These are phyloP conservation scores for Imleria badia DNA, from an alignment of 768 basidiomycete genomes.

Conservation along the genomic window DNA sequence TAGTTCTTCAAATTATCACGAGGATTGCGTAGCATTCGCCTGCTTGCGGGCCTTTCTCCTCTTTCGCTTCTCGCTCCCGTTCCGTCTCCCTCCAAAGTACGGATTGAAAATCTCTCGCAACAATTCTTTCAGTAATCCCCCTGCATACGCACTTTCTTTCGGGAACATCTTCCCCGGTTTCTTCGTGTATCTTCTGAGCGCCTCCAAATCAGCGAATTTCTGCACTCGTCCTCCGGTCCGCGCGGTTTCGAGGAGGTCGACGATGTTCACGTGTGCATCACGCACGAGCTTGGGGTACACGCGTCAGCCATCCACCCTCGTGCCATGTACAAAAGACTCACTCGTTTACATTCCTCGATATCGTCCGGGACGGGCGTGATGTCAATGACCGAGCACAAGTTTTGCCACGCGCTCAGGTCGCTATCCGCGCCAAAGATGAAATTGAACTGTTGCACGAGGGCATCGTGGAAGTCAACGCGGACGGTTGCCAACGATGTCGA, in stretches of 20 bases:
- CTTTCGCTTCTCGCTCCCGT: slow-evolving; percentile 20
- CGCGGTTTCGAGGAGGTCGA: slow-evolving; percentile 30
- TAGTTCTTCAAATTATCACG: neutral
- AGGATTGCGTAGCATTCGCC: neutral
- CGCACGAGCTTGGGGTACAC: slow-evolving; percentile 15
- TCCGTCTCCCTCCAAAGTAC: slow-evolving; percentile 17
- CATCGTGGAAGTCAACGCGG: slow-evolving; percentile 14
- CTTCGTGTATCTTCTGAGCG: slow-evolving; percentile 29
- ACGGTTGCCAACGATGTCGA: neutral
- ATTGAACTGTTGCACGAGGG: slow-evolving; percentile 28
- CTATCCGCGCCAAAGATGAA: slow-evolving; percentile 17
- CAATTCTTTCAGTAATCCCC: slow-evolving; percentile 31
- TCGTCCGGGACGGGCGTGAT: slow-evolving; percentile 21
- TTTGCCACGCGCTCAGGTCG: slow-evolving; percentile 24
- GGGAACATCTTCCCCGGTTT: slow-evolving; percentile 27
- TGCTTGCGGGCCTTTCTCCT: slow-evolving; percentile 13
- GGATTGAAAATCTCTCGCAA: slow-evolving; percentile 29
- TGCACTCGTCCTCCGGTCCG: slow-evolving; percentile 15
- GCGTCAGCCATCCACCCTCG: neutral
- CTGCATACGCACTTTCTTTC: slow-evolving; percentile 23
- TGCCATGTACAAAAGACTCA: slow-evolving; percentile 2
- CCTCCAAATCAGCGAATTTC: slow-evolving; percentile 23
- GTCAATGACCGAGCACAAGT: slow-evolving; percentile 20
- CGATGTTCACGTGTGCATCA: slow-evolving; percentile 34
- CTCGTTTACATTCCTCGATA: slow-evolving; percentile 16